phyloP scores from a whole-genome alignment of 345 rosid species.

The Luvunga scandens region DNA sequence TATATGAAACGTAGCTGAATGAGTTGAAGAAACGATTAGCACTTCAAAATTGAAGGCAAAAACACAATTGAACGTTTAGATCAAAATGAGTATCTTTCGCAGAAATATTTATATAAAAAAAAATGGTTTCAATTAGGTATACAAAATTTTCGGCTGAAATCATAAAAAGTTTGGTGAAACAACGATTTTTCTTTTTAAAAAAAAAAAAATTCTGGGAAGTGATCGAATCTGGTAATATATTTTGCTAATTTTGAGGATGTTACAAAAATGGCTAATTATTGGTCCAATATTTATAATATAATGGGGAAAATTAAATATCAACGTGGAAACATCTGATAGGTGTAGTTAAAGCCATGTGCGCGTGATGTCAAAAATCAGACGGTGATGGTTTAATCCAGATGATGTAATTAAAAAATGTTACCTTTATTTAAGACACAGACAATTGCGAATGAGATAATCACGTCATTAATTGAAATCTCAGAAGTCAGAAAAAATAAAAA shows the following conservation, averaged over 20 bases:
- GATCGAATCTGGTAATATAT: constrained; percentile 15
- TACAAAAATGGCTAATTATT: not conserved
- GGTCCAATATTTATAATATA: not conserved
- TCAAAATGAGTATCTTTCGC: constrained; percentile 6
- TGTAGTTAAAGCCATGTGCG: constrained; percentile 9
- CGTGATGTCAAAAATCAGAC: constrained; percentile 11
- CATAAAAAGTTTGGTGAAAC: constrained; percentile 8
- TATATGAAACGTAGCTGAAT: not conserved
- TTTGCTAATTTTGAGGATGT: constrained; percentile 4
- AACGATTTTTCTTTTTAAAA: constrained; percentile 3
- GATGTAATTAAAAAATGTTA: not conserved
- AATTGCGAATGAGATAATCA: constrained; percentile 5
- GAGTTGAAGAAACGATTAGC: not conserved
- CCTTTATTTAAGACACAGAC: not conserved
- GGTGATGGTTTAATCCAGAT: constrained; percentile 9
- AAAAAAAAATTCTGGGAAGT: not conserved
- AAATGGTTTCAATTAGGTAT: constrained; percentile 37
- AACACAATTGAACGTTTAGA: constrained; percentile 9
- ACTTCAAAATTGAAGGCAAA: not conserved
- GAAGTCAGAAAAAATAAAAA: not conserved
- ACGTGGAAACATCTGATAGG: not conserved
- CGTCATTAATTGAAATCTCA: not conserved
- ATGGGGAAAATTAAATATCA: not conserved
- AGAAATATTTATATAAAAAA: not conserved
- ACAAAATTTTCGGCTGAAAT: constrained; percentile 19